phyloP scores from a whole-genome alignment of 2,329 filamentous ascomycete genomes.

The Pyrenophora tritici-repentis region DNA sequence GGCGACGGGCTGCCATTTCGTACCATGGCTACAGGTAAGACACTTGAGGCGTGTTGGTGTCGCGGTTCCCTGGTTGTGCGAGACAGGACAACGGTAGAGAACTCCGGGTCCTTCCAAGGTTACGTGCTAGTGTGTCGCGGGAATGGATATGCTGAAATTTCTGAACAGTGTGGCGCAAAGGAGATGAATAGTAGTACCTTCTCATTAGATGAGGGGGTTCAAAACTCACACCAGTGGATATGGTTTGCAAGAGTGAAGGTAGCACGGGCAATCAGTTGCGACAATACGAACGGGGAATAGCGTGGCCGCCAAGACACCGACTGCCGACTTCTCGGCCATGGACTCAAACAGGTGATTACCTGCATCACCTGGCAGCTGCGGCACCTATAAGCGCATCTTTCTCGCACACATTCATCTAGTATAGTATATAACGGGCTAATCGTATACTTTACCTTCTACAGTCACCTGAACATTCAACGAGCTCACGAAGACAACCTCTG shows the following conservation, averaged over 20 bases:
- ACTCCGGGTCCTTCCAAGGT: background rate
- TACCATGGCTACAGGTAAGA: slow-evolving; percentile 37
- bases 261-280: slow-evolving; percentile 14
- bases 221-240: slow-evolving; percentile 1
- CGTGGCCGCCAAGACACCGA: slow-evolving; percentile 1
- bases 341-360: no score
- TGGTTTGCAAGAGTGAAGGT: slow-evolving; percentile 19
- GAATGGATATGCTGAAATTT: background rate
- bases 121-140: background rate
- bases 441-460: no score
- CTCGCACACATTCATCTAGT: no score
- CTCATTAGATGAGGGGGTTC: slow-evolving; percentile 1
- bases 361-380: no score
- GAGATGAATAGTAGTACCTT: background rate
- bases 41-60: background rate
- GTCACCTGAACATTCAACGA: no score
- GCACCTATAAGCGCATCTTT: no score
- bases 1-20: slow-evolving; percentile 47
- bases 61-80: slow-evolving; percentile 3
- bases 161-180: background rate
- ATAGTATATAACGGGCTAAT: no score
- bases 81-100: slow-evolving; percentile 3
- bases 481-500: no score
- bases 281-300: slow-evolving; percentile 13
- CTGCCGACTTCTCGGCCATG: slow-evolving; percentile 1